Evolutionary conservation across 306 rosid genomes (phyloP), one percentile per base, ranked within the genome.

Genomic region (Hippophae gyantsensis): DNA sequence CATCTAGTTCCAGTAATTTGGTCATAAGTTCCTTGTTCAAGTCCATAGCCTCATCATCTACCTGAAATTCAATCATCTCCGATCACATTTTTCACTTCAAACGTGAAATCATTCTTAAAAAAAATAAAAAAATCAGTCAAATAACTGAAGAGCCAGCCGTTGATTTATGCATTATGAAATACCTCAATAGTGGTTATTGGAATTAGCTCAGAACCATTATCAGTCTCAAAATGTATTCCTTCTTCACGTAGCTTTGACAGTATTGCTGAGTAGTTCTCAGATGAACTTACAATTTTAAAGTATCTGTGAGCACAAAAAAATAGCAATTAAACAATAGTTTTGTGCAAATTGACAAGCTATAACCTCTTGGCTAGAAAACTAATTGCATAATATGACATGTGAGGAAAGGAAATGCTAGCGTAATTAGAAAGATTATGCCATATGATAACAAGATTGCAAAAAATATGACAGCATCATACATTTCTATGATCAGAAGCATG

Each of bases 171-270:
- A 49, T 10, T 26, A 47, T 61, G 65, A 53, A 76, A 65, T 53
- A 92, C 98, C 96, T 85, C 95, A 50, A 87, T 63, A 1, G 81
- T 56, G 62, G 76, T 81, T 53, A 72, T 58, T 56, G 98, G 95
- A 80, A 92, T 86, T 64, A 92, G 81, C 75, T 92, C 96, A 13
- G 87, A 92, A 69, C 98, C 96, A 75, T 71, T 83, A 78, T 92
- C 98, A 44, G 85, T 78, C 90, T 83, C 98, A 60, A 79, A 92
- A 54, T 69, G 75, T 72, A 87, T 74, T 72, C 81, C 85, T 71
- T 83, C 88, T 38, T 83, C 86, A 7, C 96, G 93, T 73, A 87
- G 74, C 72, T 77, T 87, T 11, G 79, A 77, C 48, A 83, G 73
- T 64, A 87, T 76, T 61, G 71, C 74, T 11, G 86, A 62, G 74